These are phyloP conservation scores for Trichoderma arundinaceum DNA, from an alignment of 2,329 filamentous ascomycete species.

Conservation along the genomic window DNA sequence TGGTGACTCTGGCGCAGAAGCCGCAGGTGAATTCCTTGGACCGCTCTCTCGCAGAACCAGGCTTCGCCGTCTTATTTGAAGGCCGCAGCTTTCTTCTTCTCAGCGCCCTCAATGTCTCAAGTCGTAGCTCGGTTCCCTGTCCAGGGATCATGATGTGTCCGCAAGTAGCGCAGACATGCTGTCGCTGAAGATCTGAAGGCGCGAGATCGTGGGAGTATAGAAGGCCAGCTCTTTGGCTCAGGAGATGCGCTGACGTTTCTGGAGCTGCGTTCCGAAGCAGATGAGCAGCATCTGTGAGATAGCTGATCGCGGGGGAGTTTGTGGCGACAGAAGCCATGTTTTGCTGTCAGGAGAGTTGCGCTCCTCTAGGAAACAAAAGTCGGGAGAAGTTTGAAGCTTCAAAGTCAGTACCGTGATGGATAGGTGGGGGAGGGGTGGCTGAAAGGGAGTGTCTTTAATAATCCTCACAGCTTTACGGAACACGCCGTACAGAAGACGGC, in stretches of 20 bases:
- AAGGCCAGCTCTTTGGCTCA: constrained; percentile 58
- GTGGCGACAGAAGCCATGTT: constrained; percentile 6
- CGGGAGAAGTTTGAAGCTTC: constrained; percentile 21
- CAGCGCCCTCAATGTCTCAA: constrained; percentile 41
- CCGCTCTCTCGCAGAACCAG: constrained; percentile 28
- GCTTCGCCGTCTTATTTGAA: not conserved
- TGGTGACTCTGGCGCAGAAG: constrained; percentile 53
- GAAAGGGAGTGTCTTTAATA: constrained; percentile 14
- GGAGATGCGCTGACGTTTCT: constrained; percentile 63
- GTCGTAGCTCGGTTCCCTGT: constrained; percentile 48
- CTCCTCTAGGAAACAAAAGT: not conserved
- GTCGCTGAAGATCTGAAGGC: constrained; percentile 55
- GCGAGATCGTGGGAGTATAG: constrained; percentile 54
- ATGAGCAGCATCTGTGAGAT: constrained; percentile 65
- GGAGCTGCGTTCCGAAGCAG: constrained; percentile 59
- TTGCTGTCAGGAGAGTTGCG: not conserved
- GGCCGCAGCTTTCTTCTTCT: not conserved
- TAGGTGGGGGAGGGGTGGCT: constrained; percentile 19
- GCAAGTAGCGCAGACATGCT: constrained; percentile 64
- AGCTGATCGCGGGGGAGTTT: constrained; percentile 45
- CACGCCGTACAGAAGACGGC: too few species aligned
- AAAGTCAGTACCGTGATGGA: constrained; percentile 21
- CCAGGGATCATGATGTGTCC: constrained; percentile 65
- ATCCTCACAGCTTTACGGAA: not conserved
- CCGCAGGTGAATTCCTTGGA: constrained; percentile 49